Conservation (phyloP, 495 filamentous ascomycete species). For the Pseudevernia furfuracea region DNA sequence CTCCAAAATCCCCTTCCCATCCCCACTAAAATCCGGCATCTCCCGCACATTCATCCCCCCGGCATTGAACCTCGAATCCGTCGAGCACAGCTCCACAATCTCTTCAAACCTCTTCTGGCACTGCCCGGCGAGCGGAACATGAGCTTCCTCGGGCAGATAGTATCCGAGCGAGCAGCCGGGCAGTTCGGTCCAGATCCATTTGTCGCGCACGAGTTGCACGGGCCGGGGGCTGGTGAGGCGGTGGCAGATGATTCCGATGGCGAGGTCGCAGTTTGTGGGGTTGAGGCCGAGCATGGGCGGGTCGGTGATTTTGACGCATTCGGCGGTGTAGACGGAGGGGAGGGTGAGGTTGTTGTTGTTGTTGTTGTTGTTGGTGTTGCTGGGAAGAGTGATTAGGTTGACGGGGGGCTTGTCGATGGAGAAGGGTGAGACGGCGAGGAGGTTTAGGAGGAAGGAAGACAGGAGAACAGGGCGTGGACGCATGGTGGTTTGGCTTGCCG, state of each 20-base stretch:
- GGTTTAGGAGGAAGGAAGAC: not conserved
- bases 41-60: conserved; percentile 1
- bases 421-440: not conserved
- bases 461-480: not conserved
- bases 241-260: not conserved
- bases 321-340: not conserved
- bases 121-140: not conserved
- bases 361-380: not conserved
- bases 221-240: not conserved
- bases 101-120: not conserved
- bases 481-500: not conserved
- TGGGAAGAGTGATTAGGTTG: not conserved
- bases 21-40: conserved; percentile 2
- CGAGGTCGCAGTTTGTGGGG: conserved; percentile 8
- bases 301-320: conserved; percentile 6
- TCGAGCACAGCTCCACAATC: not conserved
- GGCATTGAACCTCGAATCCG: conserved; percentile 10
- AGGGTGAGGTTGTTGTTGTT: not conserved
- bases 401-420: not conserved
- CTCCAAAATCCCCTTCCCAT: not conserved
- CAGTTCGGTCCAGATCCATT: not conserved
- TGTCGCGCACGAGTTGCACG: not conserved
- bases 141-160: not conserved
- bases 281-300: conserved; percentile 13
- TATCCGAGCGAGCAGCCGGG: not conserved